Percentiles rank a stretch among this genome's conserved stretches.
phyloP scores from a whole-genome alignment of 768 basidiomycete species.

The Russula sp. region DNA sequence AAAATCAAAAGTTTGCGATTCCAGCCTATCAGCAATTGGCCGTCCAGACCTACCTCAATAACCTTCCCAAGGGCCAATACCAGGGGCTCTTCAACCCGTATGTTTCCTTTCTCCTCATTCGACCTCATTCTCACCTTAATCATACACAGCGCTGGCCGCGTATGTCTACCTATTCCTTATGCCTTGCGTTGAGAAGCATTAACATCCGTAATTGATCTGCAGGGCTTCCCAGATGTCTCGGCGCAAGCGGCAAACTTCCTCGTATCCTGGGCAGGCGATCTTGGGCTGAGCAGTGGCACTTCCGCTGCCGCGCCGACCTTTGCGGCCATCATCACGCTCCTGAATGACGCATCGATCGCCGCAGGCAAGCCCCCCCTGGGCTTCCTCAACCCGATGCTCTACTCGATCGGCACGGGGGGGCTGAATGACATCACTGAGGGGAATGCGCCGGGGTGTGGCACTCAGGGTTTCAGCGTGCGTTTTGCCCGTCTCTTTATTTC shows the following conservation, averaged over 20 bases:
- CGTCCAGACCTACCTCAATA: conserved; percentile 37
- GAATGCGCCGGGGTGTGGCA: conserved; percentile 35
- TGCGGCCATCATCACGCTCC: conserved; percentile 52
- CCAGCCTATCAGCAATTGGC: conserved; percentile 44
- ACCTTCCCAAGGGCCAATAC: conserved; percentile 39
- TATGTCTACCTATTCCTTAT: conserved; percentile 26
- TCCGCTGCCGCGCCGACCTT: conserved; percentile 61
- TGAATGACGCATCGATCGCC: conserved; percentile 34
- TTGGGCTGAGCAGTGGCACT: conserved; percentile 40
- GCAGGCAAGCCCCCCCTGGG: conserved; percentile 29
- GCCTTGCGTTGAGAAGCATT: background rate
- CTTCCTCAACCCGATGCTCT: conserved; percentile 35
- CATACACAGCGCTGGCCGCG: conserved; percentile 37
- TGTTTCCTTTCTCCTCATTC: conserved; percentile 27
- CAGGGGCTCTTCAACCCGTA: conserved; percentile 53
- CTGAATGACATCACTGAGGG: conserved; percentile 34
- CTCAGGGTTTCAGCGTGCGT: conserved; percentile 29
- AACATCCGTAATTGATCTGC: conserved; percentile 14
- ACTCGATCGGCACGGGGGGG: conserved; percentile 21
- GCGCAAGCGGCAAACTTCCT: conserved; percentile 48
- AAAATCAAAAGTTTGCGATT: conserved; percentile 39
- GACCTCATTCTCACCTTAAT: background rate
- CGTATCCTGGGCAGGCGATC: conserved; percentile 31
- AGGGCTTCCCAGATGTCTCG: conserved; percentile 59
- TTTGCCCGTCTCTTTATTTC: background rate